phyloP scores from a whole-genome alignment of 2,329 filamentous ascomycete species.

The Sporothrix luriei region DNA sequence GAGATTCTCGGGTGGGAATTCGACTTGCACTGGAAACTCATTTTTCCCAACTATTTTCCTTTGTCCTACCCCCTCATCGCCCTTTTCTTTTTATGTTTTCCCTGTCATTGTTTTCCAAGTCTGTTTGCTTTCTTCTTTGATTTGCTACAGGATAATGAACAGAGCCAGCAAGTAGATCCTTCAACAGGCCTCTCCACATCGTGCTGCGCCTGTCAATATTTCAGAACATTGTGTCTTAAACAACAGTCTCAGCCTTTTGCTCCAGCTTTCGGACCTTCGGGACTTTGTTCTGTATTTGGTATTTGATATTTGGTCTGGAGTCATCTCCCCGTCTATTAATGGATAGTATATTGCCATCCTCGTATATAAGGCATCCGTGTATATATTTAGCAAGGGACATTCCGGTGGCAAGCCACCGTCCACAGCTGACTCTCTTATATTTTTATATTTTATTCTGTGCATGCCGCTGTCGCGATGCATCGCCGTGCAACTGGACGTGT shows the following conservation, averaged over 20 bases:
- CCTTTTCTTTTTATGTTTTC: not conserved
- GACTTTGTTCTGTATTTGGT: constrained; percentile 9
- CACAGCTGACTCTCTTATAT: constrained; percentile 5
- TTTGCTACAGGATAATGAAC: too few relatives aligned
- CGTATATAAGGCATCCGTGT: not conserved
- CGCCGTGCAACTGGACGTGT: not conserved
- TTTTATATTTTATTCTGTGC: not conserved
- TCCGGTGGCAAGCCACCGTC: not conserved
- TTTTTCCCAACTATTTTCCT: not conserved
- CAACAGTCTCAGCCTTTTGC: constrained; percentile 21
- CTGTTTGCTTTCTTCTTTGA: too few relatives aligned
- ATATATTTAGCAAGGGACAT: not conserved
- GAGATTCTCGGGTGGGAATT: not conserved
- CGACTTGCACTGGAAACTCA: not conserved
- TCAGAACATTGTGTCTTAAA: constrained; percentile 10
- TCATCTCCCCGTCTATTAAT: not conserved
- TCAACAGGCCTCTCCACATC: not conserved
- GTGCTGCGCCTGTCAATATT: not conserved
- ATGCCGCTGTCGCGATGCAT: not conserved
- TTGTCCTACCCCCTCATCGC: not conserved
- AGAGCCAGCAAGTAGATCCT: too few relatives aligned
- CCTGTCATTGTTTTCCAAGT: too few relatives aligned
- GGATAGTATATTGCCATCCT: not conserved
- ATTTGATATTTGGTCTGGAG: not conserved
- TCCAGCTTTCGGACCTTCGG: too few relatives aligned